Conservation (phyloP, 352 stramenopile species). For the Elongisporangium undulatum region DNA sequence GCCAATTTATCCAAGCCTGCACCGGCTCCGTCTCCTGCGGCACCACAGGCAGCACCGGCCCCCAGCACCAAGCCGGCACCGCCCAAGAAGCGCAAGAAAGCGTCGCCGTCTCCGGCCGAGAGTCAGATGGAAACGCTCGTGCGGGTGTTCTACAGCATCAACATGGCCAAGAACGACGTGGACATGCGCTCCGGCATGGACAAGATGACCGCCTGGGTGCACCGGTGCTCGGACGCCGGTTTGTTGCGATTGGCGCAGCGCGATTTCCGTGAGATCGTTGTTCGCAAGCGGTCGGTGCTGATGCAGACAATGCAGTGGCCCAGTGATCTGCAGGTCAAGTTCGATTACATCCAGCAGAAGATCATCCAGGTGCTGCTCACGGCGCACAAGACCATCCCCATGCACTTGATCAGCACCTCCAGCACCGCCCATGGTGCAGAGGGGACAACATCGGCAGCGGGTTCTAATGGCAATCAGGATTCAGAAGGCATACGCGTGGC, state of each 20-base stretch:
- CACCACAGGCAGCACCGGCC: constrained; percentile 1
- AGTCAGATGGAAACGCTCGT: constrained; percentile 63
- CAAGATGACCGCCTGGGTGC: constrained; percentile 51
- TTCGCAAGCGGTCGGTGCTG: constrained; percentile 28
- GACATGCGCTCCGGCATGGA: constrained; percentile 55
- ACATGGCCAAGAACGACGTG: constrained; percentile 34
- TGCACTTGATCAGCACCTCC: neutral
- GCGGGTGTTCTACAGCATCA: constrained; percentile 42
- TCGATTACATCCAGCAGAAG: constrained; percentile 44
- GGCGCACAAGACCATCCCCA: neutral
- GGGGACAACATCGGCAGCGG: neutral
- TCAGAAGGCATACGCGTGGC: constrained; percentile 15
- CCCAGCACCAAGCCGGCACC: neutral
- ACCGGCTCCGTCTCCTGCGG: neutral
- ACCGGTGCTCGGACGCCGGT: constrained; percentile 37
- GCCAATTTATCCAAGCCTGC: constrained; percentile 1
- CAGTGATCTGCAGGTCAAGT: constrained; percentile 56
- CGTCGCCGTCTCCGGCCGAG: constrained; percentile 26
- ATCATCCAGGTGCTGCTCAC: constrained; percentile 29
- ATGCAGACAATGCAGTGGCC: constrained; percentile 37
- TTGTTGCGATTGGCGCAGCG: constrained; percentile 52
- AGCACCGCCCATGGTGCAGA: neutral
- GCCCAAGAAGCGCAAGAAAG: constrained; percentile 35
- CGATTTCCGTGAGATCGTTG: constrained; percentile 44
- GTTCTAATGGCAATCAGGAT: constrained; percentile 1